Conservation (phyloP, 306 rosid species). For the Pyrus bretschneideri region DNA sequence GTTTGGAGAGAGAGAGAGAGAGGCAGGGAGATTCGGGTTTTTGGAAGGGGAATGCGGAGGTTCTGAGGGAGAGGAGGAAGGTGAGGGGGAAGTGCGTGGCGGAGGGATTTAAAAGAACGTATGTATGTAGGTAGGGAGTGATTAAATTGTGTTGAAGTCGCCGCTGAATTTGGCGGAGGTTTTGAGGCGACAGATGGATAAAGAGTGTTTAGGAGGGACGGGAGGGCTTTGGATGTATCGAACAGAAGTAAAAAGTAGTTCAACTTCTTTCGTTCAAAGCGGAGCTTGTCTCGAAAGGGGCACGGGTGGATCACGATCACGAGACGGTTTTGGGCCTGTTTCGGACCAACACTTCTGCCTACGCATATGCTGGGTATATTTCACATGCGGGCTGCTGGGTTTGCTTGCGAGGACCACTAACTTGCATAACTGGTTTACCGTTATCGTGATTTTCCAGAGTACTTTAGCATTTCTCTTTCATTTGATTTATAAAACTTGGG, state of each 20-base stretch:
- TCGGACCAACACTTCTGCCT: background rate
- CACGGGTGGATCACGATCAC: background rate
- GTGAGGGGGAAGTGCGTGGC: background rate
- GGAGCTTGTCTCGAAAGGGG: background rate
- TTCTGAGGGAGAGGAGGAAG: constrained; percentile 27
- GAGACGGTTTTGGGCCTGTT: background rate
- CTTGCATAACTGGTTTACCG: background rate
- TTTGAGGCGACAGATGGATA: constrained; percentile 16
- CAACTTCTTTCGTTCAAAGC: background rate
- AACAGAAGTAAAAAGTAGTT: background rate
- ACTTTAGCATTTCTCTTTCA: too few species aligned
- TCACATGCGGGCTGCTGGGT: background rate
- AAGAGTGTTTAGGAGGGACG: background rate
- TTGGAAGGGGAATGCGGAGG: constrained; percentile 40
- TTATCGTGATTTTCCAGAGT: too few species aligned
- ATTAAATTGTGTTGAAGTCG: constrained; percentile 17
- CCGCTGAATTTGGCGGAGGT: constrained; percentile 45
- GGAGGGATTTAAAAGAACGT: background rate
- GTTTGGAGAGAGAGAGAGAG: background rate
- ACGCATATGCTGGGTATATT: background rate
- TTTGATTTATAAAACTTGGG: too few species aligned
- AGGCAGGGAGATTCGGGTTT: background rate
- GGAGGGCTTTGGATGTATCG: constrained; percentile 58
- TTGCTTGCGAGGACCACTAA: background rate
- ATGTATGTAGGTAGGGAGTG: too few species aligned